A percentile compares a stretch with the other conserved stretches of the same genome.
Conservation (phyloP, 257 asterid species). For the Salvia rosmarinus region DNA sequence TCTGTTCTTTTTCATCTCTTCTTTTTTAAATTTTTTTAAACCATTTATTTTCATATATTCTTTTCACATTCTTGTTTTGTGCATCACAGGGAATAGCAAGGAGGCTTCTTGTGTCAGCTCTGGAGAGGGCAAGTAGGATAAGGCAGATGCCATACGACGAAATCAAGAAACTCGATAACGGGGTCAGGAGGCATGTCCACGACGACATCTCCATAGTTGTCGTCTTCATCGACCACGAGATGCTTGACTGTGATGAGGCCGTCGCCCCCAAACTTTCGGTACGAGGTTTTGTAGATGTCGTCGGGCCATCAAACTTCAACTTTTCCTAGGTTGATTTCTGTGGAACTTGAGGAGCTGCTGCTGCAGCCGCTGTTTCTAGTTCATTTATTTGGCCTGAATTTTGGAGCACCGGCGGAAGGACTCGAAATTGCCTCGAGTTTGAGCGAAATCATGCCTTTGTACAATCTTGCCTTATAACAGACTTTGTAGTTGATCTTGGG, state of each 20-base stretch:
- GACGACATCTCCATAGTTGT: constrained; percentile 79
- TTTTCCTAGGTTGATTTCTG: constrained; percentile 28
- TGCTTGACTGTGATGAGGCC: constrained; percentile 37
- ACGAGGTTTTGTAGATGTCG: constrained; percentile 59
- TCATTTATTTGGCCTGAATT: background rate
- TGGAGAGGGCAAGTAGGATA: constrained; percentile 52
- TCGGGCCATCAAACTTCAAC: constrained; percentile 57
- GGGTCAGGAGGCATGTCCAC: constrained; percentile 57
- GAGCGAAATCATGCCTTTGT: constrained; percentile 17
- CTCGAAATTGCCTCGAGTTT: background rate
- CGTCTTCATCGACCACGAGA: constrained; percentile 59
- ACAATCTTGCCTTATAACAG: constrained; percentile 20
- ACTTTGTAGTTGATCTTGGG: constrained; percentile 7
- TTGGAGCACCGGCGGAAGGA: background rate
- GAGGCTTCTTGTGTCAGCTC: constrained; percentile 57
- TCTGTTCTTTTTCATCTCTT: constrained; percentile 16
- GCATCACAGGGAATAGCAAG: constrained; percentile 70
- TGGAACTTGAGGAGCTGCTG: constrained; percentile 20
- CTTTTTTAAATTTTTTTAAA: background rate
- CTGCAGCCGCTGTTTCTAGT: constrained; percentile 11
- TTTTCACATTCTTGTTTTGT: background rate
- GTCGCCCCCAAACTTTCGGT: constrained; percentile 49
- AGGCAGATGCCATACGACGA: constrained; percentile 48
- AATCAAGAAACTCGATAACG: constrained; percentile 49
- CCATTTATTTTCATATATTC: background rate